Evolutionary conservation across 176 grass and related monocot genomes (phyloP), one percentile per base, ranked within the genome.

Genomic region (Chloris gayana): DNA sequence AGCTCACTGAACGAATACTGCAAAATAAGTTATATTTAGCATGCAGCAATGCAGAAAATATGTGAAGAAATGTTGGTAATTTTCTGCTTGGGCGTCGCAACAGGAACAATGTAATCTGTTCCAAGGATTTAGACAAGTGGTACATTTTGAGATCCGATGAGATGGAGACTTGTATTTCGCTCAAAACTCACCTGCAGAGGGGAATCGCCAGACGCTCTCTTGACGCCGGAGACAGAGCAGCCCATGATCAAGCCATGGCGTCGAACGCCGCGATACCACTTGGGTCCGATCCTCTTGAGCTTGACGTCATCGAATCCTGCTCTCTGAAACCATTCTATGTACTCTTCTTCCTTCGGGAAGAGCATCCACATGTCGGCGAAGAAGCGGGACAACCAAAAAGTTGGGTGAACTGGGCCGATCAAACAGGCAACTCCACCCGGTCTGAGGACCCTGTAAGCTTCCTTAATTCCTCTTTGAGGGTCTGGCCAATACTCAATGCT

Each of bases 321-420:
- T 82, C 80, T 89, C 41, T 80, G 51, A 81, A 93, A 93, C 91
- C 88, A 93, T 5, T 91, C 69, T 2, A 91, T 78, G 64, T 91
- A 93, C 69, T 97, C 88, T 69, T 97, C 88, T 82, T 97, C 86
- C 59, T 87, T 82, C 7, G 86, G 93, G 37, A 93, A 92, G 7
- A 95, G 50, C 90, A 97, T 93, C 88, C 88, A 97, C 93, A 97
- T 64, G 49, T 93, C 88, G 5, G 80, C 76, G 30, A 93, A 97
- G 74, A 96, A 90, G 53, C 83, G 77, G 9, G 90, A 87, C 26
- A 90, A 38, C 87, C 87, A 90, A 25, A 93, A 90, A 30, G 85
- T 96, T 9, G 90, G 93, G 87, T 90, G 64, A 4, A 92, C 93
- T 1, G 90, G 93, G 9, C 87, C 87, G 26, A 90, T 87, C 24